These are phyloP conservation scores for Naegleria lovaniensis DNA, from an alignment of 208 protist genomes.

Conservation along the genomic window DNA sequence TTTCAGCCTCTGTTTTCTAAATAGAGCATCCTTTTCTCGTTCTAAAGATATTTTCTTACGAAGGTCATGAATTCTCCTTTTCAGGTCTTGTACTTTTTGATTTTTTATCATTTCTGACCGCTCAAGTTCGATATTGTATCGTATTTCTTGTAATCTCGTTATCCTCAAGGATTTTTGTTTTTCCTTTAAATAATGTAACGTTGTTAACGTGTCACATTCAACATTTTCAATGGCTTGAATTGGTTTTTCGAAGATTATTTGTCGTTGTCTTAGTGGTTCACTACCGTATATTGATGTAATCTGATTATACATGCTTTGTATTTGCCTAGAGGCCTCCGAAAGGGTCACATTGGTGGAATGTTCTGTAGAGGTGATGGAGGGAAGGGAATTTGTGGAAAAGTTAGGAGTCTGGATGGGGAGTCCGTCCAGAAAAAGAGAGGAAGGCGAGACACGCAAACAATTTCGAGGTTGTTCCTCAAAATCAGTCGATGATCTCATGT, in stretches of 20 bases:
- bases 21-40: not conserved
- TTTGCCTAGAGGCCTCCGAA: not conserved
- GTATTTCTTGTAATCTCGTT: not conserved
- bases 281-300: not conserved
- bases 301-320: not conserved
- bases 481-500: not conserved
- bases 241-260: not conserved
- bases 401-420: not conserved
- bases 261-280: not conserved
- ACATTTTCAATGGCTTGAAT: not conserved
- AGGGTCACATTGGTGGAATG: not conserved
- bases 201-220: not conserved
- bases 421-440: not conserved
- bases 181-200: not conserved
- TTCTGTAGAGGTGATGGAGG: not conserved
- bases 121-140: not conserved
- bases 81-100: not conserved
- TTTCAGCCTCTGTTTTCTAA: not conserved
- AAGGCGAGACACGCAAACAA: not conserved
- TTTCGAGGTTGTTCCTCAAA: not conserved
- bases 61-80: not conserved
- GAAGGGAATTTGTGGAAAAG: not conserved
- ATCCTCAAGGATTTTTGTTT: not conserved
- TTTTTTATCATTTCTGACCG: not conserved
- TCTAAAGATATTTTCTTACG: not conserved